These are phyloP conservation scores for Desmodesmus armatus DNA, from an alignment of 139 green algal genomes.

Conservation along the genomic window DNA sequence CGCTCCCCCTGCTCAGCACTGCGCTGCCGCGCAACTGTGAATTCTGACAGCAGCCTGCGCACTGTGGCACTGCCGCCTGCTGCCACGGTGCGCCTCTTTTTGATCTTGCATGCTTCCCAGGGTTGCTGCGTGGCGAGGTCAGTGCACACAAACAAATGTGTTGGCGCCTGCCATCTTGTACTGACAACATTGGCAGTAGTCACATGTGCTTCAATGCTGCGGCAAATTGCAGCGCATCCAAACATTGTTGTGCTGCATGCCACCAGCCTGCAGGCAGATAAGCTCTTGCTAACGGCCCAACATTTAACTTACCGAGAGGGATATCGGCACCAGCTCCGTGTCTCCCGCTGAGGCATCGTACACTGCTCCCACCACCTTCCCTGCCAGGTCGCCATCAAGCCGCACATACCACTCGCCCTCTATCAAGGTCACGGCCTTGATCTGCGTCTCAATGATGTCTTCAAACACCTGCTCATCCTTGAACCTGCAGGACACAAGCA, in stretches of 20 bases:
- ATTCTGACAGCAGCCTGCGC: constrained; percentile 27
- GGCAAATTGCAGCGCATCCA: no score
- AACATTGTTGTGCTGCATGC: not conserved
- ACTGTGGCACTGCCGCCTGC: not conserved
- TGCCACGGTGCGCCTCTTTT: not conserved
- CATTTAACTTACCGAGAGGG: constrained; percentile 28
- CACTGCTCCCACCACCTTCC: constrained; percentile 66
- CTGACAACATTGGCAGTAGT: not conserved
- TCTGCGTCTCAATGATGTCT: constrained; percentile 58
- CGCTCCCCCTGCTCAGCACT: not conserved
- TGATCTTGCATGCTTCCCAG: constrained; percentile 63
- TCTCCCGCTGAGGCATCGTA: constrained; percentile 69
- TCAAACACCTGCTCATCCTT: constrained; percentile 60
- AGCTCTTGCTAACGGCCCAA: not conserved
- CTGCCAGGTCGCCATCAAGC: constrained; percentile 76
- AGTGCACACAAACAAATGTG: not conserved
- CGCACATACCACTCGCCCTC: constrained; percentile 78
- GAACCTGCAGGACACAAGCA: constrained; percentile 55
- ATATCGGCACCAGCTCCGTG: constrained; percentile 50
- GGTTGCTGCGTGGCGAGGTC: constrained; percentile 35
- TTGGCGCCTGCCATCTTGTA: not conserved
- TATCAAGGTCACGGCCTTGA: constrained; percentile 66
- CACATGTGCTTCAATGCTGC: no score
- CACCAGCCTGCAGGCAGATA: not conserved
- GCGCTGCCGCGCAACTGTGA: not conserved